Evolutionary conservation across 371 early-diverging fungal species (phyloP).

Genomic region (Apophysomyces variabilis): DNA sequence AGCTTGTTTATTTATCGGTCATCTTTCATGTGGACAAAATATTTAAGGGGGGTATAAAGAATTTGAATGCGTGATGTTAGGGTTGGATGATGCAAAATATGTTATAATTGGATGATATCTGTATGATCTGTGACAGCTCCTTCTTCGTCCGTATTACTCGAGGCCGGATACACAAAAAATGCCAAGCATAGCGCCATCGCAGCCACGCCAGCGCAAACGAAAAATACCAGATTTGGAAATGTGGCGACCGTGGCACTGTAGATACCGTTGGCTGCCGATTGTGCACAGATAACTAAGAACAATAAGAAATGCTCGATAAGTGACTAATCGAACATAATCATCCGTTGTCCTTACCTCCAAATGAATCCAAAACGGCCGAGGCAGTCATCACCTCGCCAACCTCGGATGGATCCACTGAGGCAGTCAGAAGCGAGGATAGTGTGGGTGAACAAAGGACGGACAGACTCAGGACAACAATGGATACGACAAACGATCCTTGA

Average conservation of each 20-base stretch:
- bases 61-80: too few species aligned
- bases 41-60: too few species aligned
- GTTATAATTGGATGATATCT: too few species aligned
- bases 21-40: too few species aligned
- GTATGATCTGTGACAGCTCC: not conserved
- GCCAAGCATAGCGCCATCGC: constrained; percentile 18
- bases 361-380: constrained; percentile 50
- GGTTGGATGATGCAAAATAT: too few species aligned
- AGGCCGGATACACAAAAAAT: constrained; percentile 23
- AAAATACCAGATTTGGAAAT: constrained; percentile 55
- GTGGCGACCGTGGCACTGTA: constrained; percentile 51
- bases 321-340: not conserved
- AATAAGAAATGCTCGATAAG: constrained; percentile 3
- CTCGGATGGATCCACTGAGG: constrained; percentile 48
- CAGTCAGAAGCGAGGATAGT: constrained; percentile 45
- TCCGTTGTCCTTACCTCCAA: constrained; percentile 40
- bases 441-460: constrained; percentile 48
- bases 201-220: constrained; percentile 27
- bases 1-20: not conserved
- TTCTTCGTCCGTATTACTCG: not conserved
- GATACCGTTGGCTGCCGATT: constrained; percentile 38
- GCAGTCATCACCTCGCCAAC: constrained; percentile 58
- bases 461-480: constrained; percentile 39
- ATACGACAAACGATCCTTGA: constrained; percentile 27
- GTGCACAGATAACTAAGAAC: constrained; percentile 35